Evolutionary conservation across 208 protist genomes (phyloP).

Genomic region (Porcisia deanei): DNA sequence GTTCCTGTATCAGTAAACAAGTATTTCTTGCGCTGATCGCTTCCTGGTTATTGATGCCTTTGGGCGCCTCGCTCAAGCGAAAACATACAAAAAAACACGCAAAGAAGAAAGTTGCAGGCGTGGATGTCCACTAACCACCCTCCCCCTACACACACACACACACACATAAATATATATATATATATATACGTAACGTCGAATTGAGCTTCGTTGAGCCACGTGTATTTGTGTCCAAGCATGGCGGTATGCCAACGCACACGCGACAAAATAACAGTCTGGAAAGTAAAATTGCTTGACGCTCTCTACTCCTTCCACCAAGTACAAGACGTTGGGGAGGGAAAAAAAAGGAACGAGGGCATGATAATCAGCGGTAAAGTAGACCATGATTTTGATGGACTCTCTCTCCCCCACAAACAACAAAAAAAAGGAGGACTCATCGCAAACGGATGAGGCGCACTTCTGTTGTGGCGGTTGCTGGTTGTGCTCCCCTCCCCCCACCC

Average conservation of each 20-base stretch:
- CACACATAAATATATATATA: no score
- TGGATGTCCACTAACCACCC: not conserved
- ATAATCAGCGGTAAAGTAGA: not conserved
- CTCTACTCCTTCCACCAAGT: not conserved
- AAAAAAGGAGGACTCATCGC: no score
- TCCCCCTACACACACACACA: not conserved
- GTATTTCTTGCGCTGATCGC: not conserved
- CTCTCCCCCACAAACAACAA: not conserved
- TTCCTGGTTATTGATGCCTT: not conserved
- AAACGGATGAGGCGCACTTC: not conserved
- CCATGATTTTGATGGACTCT: not conserved
- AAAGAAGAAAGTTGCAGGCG: constrained; percentile 2
- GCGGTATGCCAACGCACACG: not conserved
- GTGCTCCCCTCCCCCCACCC: not conserved
- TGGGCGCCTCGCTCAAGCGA: not conserved
- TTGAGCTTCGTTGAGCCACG: not conserved
- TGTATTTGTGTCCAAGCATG: not conserved
- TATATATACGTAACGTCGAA: no score
- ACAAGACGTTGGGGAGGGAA: not conserved
- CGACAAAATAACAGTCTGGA: not conserved
- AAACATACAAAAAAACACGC: not conserved
- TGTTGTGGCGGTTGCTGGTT: not conserved
- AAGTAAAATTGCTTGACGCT: not conserved
- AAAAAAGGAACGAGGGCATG: not conserved
- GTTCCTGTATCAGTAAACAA: not conserved